A percentile compares a stretch with the other conserved stretches of the same genome.
These are phyloP conservation scores for Phaeotremella skinneri DNA, from an alignment of 768 basidiomycete genomes.

Conservation along the genomic window DNA sequence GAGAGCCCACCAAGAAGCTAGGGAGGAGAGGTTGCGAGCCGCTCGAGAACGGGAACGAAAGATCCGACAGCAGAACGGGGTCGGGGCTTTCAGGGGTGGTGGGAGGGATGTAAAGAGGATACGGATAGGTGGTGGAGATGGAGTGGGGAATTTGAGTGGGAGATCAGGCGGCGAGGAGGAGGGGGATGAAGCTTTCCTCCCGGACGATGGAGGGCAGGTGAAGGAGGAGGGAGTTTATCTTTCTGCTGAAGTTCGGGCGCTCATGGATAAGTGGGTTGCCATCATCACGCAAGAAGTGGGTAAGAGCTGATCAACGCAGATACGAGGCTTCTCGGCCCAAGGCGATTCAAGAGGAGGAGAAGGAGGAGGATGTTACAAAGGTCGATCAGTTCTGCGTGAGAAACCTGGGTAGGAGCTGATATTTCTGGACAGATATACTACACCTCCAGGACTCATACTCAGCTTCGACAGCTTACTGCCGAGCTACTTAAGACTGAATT, in stretches of 20 bases:
- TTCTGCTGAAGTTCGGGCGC: conserved; percentile 70
- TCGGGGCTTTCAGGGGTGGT: conserved; percentile 20
- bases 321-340: conserved; percentile 36
- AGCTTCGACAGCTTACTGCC: conserved; percentile 82
- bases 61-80: conserved; percentile 3
- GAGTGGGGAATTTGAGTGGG: conserved; percentile 45
- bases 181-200: conserved; percentile 71
- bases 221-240: conserved; percentile 58
- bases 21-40: conserved; percentile 21
- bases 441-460: conserved; percentile 93
- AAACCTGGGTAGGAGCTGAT: background rate
- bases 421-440: conserved; percentile 65
- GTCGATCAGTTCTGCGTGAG: conserved; percentile 13
- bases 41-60: conserved; percentile 42
- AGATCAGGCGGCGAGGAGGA: conserved; percentile 43
- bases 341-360: conserved; percentile 23
- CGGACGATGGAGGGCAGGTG: conserved; percentile 55
- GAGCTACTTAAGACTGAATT: conserved; percentile 74
- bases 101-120: conserved; percentile 9
- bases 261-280: conserved; percentile 68
- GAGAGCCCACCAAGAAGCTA: conserved; percentile 16
- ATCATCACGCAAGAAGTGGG: background rate
- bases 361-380: conserved; percentile 49
- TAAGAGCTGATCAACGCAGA: conserved; percentile 14
- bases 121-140: background rate